Evolutionary conservation across 495 filamentous ascomycete species (phyloP).

Genomic region (Platismatia glauca): DNA sequence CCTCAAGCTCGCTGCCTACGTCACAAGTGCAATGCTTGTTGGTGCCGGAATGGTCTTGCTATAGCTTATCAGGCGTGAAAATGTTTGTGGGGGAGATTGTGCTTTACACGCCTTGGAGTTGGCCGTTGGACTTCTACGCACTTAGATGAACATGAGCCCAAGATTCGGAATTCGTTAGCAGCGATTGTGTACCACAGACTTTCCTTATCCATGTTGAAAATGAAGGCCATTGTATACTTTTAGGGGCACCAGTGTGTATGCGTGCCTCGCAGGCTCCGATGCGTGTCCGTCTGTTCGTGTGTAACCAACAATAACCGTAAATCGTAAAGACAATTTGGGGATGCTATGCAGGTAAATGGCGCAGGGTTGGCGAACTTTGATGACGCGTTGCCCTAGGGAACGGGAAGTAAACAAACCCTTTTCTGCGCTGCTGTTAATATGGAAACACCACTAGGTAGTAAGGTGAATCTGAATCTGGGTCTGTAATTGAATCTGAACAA

Average conservation of each 20-base stretch:
- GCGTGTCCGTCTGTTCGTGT: neutral
- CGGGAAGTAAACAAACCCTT: neutral
- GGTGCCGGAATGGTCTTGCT: conserved; percentile 71
- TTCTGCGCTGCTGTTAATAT: neutral
- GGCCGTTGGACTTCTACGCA: neutral
- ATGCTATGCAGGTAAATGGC: no score
- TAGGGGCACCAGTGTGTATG: neutral
- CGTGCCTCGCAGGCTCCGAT: neutral
- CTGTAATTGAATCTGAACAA: neutral
- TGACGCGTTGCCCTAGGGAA: neutral
- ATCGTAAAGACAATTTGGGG: no score
- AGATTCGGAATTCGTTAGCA: neutral
- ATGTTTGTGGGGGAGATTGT: neutral
- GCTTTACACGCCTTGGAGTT: neutral
- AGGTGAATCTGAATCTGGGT: neutral
- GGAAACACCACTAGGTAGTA: neutral
- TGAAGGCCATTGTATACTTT: neutral
- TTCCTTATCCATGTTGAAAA: neutral
- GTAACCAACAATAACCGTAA: neutral
- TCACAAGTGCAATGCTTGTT: conserved; percentile 54
- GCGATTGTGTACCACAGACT: neutral
- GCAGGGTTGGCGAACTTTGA: no score
- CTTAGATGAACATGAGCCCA: neutral
- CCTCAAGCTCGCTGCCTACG: conserved; percentile 58
- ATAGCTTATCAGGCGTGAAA: conserved; percentile 28